Base-by-base conservation (phyloP, 352 stramenopile species). In the Pythium coloratum region DNA sequence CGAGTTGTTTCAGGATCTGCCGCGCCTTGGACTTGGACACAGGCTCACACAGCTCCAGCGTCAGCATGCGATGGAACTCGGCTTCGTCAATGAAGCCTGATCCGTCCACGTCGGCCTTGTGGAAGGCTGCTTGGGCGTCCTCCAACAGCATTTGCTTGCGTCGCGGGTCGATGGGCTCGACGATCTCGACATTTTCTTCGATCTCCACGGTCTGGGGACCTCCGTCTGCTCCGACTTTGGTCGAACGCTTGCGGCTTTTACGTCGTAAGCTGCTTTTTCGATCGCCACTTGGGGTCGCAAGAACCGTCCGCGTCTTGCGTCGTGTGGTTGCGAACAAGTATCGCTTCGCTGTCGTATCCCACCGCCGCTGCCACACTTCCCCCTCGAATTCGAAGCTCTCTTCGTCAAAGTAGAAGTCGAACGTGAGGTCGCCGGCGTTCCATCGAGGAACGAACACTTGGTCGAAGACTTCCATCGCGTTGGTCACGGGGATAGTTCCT, bases 351-450 rank as follows among this genome's bases (percentile, higher is more conserved):
- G 64, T 12, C 1, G 59, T 33, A 28, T 80, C 49, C 79, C 79
- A 88, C 7, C 67, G 60, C 18, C 78, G 70, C 14, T 69, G 50
- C 73, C 73, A 88, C 9, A 64, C 28, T n/a, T 68, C 56, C 2
- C 74, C 71, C n/a, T 81, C 70, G 18, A 78, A 76, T 33, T 73
- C 62, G 33, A 88, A 88, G 12, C 46, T 64, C 33, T 84, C 76
- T 9, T 81, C 77, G 55, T 88, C 79, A 64, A 81, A 86, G 54
- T 84, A 86, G 55, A 84, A 86, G 30, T 88, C 79, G 54, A 81
- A 84, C 6, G 75, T 81, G 42, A 88, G 54, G 34, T 77, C 36
- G 0, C 79, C 79, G 13, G 55, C 56, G 38, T 88, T 88, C 79
- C 79, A 88, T 3, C 72, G 69, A 10, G 77, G 76, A 9, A 88